Evolutionary conservation across 2,329 filamentous ascomycete genomes (phyloP), one percentile per base, ranked within the genome.

Genomic region (Ophiosphaerella narmari): DNA sequence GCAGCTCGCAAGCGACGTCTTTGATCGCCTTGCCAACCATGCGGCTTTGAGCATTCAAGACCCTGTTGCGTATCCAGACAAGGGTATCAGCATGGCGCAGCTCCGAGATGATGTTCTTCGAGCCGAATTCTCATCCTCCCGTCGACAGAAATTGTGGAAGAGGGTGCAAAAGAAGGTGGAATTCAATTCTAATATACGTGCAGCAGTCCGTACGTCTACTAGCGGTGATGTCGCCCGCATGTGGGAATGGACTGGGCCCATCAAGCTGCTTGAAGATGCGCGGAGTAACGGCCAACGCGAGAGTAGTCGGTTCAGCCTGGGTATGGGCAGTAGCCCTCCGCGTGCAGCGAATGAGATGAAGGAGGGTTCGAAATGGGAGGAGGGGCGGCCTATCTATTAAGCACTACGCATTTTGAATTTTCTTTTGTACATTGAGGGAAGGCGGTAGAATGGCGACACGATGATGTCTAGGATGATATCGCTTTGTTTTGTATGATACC

Each of bases 141-240:
- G 91, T 62, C 82, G 94, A 33, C 88, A 94, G 67, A 83, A 85
- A 48, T 79, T 99, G 43, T 99, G 95, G 94, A 82, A 86, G 57
- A 85, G 85, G 42, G 94, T 99, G 16, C 83, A 86, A 60, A 84
- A 80, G 43, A 88, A 97, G 44, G 92, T 99, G 1, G 94, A 99
- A 74, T 86, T 87, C 73, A 99, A 99, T 72, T 89, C 90, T 52
- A 99, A 99, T 67, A 88, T 99, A 13, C 83, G 94, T 36, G 90
- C 75, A 74, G 92, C 82, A 76, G 91, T 78, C 77, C 88, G 82
- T 74, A 84, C 85, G 60, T 82, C 59, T 71, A 78, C 79, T 16
- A 76, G 64, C 29, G 78, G 78, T 1, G 78, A 81, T 62, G 81
- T 86, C 43, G 80, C 83, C 40, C 78, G 84, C 40, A 81, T 84